Evolutionary conservation across 768 basidiomycete species (phyloP).

Genomic region (Xerocomus spinulosus): DNA sequence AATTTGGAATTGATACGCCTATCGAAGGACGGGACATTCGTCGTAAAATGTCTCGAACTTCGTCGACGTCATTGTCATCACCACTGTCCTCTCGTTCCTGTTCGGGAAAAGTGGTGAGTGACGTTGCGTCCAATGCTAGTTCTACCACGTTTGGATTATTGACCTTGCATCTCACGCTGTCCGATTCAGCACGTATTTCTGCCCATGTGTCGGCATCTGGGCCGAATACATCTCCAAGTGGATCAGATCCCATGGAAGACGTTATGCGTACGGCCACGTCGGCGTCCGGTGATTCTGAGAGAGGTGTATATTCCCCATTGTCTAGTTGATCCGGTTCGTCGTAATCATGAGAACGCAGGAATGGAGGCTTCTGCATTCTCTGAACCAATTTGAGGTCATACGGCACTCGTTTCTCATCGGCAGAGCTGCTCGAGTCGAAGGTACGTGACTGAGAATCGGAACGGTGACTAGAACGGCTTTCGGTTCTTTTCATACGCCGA

Average conservation of each 20-base stretch:
- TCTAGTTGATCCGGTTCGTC: constrained; percentile 29
- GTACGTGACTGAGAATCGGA: constrained; percentile 20
- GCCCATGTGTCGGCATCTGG: constrained; percentile 62
- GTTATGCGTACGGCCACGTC: constrained; percentile 38
- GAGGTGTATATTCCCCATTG: constrained; percentile 24
- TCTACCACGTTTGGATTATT: constrained; percentile 44
- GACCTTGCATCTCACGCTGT: constrained; percentile 21
- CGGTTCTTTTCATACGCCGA: constrained; percentile 52
- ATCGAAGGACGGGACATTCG: constrained; percentile 37
- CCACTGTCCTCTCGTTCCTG: constrained; percentile 24
- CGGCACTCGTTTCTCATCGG: constrained; percentile 35
- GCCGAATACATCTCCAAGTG: constrained; percentile 59
- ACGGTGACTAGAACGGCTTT: constrained; percentile 35
- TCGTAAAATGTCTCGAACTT: constrained; percentile 35
- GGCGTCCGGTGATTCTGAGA: constrained; percentile 23
- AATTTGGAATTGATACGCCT: constrained; percentile 38
- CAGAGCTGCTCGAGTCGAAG: constrained; percentile 18
- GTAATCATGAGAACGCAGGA: constrained; percentile 24
- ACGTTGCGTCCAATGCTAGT: constrained; percentile 46
- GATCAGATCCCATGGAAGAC: constrained; percentile 40
- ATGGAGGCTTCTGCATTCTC: constrained; percentile 40
- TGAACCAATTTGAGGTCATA: constrained; percentile 50
- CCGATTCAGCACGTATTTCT: constrained; percentile 42
- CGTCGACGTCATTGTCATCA: constrained; percentile 32
- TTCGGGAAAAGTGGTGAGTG: constrained; percentile 29